phyloP scores from a whole-genome alignment of 768 basidiomycete species.

The Tricholoma bakamatsutake region DNA sequence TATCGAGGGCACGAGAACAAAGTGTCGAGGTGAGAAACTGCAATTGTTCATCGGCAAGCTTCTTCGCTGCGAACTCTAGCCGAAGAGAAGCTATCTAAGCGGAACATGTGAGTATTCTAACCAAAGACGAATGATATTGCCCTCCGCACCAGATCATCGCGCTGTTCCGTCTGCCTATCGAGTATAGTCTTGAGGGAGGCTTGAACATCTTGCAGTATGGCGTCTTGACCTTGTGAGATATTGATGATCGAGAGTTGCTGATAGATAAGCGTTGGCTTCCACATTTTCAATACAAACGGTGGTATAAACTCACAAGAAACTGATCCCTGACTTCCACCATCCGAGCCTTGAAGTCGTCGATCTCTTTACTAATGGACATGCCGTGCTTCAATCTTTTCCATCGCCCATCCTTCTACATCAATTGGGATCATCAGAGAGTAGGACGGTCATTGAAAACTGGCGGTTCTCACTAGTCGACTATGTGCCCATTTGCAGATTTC shows the following conservation, averaged over 20 bases:
- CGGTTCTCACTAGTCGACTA: neutral
- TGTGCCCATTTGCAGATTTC: constrained; percentile 13
- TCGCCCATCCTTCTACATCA: constrained; percentile 1
- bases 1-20: constrained; percentile 1
- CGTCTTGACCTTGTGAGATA: constrained; percentile 8
- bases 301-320: constrained; percentile 5
- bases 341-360: constrained; percentile 8
- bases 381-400: constrained; percentile 1
- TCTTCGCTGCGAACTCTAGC: neutral
- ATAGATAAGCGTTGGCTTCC: neutral
- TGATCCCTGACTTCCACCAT: constrained; percentile 3
- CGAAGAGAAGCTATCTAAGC: neutral
- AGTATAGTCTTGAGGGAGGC: neutral
- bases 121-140: neutral
- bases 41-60: neutral
- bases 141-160: neutral
- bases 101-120: neutral
- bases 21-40: neutral
- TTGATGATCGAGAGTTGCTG: constrained; percentile 11
- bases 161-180: neutral
- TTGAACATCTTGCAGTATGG: constrained; percentile 3
- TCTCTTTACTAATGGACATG: constrained; percentile 5
- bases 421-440: neutral
- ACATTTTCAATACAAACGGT: neutral
- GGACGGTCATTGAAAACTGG: neutral